Evolutionary conservation across 768 basidiomycete species (phyloP).

Genomic region (Xerocomellus amylosporus): DNA sequence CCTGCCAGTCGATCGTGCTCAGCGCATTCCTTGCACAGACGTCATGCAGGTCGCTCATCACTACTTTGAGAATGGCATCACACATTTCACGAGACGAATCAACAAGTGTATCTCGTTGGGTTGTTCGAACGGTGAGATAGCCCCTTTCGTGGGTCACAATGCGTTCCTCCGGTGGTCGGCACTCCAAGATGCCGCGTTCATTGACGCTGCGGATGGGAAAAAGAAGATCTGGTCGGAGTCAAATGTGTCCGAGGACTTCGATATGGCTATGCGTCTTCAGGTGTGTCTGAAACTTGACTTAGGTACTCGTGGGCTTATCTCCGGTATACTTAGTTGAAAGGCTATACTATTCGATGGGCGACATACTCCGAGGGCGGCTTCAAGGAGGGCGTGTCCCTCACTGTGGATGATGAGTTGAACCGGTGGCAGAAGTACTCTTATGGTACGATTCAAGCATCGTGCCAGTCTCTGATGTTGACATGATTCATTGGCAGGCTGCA

Average conservation of each 20-base stretch:
- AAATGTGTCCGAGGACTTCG: slow-evolving; percentile 68
- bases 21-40: slow-evolving; percentile 38
- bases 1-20: slow-evolving; percentile 20
- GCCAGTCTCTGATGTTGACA: slow-evolving; percentile 32
- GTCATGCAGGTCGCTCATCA: slow-evolving; percentile 90
- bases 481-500: slow-evolving; percentile 18
- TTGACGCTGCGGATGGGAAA: slow-evolving; percentile 52
- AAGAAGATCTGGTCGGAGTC: slow-evolving; percentile 72
- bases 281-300: slow-evolving; percentile 6
- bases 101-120: slow-evolving; percentile 80
- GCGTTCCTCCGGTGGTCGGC: slow-evolving; percentile 90
- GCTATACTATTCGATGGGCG: slow-evolving; percentile 53
- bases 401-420: slow-evolving; percentile 90
- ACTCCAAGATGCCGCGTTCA: slow-evolving; percentile 78
- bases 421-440: slow-evolving; percentile 90
- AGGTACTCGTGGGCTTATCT: not conserved
- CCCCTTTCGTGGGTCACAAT: slow-evolving; percentile 83
- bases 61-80: slow-evolving; percentile 90
- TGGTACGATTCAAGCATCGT: slow-evolving; percentile 42
- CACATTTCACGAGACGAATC: slow-evolving; percentile 85
- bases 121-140: slow-evolving; percentile 74
- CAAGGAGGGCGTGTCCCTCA: slow-evolving; percentile 92
- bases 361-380: slow-evolving; percentile 85
- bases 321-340: slow-evolving; percentile 14
- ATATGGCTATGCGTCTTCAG: slow-evolving; percentile 62